These are phyloP conservation scores for Ascosphaera pollenicola DNA, from an alignment of 2,329 filamentous ascomycete genomes.

Conservation along the genomic window DNA sequence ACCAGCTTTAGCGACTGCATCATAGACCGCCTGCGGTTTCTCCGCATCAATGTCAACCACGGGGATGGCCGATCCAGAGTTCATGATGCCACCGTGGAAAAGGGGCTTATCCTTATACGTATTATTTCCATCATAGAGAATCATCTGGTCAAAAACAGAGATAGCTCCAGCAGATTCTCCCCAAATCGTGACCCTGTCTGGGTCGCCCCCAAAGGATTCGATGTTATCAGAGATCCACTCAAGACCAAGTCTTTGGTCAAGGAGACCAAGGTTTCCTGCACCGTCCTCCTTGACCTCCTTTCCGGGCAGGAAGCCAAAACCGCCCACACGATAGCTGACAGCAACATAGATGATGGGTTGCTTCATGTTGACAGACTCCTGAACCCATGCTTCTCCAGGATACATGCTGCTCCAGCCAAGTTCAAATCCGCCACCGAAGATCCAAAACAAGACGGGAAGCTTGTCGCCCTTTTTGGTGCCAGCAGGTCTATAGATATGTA, in stretches of 20 bases:
- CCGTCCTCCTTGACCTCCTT: conserved; percentile 45
- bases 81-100: conserved; percentile 61
- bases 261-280: conserved; percentile 45
- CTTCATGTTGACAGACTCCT: conserved; percentile 21
- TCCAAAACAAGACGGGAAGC: conserved; percentile 48
- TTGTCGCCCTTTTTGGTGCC: conserved; percentile 30
- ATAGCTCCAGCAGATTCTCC: conserved; percentile 52
- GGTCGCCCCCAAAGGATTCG: conserved; percentile 54
- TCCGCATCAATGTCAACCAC: conserved; percentile 40
- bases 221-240: conserved; percentile 65
- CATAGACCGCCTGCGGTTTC: conserved; percentile 38
- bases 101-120: conserved; percentile 53
- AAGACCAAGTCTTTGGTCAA: conserved; percentile 50
- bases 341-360: conserved; percentile 54
- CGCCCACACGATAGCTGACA: conserved; percentile 56
- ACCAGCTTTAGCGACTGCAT: conserved; percentile 23
- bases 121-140: conserved; percentile 48
- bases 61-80: conserved; percentile 42
- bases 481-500: conserved; percentile 36
- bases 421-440: conserved; percentile 38
- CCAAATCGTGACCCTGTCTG: conserved; percentile 58
- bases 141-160: conserved; percentile 56
- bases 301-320: conserved; percentile 52
- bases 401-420: conserved; percentile 25
- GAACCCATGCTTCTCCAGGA: conserved; percentile 14